Conservation (phyloP, 208 protist species). For the Polymyxa betae region DNA sequence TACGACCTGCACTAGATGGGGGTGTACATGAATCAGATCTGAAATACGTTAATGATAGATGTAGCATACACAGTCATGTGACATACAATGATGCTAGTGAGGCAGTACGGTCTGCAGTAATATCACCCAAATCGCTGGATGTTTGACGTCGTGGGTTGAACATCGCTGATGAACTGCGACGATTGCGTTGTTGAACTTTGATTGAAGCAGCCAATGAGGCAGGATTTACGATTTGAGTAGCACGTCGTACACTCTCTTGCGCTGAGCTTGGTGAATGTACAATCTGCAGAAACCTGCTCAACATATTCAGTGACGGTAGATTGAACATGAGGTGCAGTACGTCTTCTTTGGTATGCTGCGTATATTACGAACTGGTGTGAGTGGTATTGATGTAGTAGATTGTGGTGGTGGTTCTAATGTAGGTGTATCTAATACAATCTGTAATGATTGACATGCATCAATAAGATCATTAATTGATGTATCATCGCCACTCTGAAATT, state of each 20-base stretch:
- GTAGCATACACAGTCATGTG: too few relatives aligned
- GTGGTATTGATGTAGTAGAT: background rate
- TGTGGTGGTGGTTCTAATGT: background rate
- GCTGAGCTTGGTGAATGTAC: background rate
- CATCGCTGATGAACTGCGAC: background rate
- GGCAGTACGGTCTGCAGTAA: too few relatives aligned
- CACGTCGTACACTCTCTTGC: background rate
- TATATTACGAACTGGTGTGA: too few relatives aligned
- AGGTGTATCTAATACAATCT: constrained; percentile 4
- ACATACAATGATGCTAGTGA: too few relatives aligned
- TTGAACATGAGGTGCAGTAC: background rate
- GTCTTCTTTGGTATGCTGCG: too few relatives aligned
- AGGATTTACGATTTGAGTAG: background rate
- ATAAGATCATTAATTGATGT: background rate
- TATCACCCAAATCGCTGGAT: background rate
- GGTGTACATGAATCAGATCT: too few relatives aligned
- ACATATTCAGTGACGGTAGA: background rate
- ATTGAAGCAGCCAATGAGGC: background rate
- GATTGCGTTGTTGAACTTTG: background rate
- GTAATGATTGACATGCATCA: background rate
- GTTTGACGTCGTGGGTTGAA: background rate
- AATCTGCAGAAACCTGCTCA: background rate
- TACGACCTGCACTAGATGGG: too few relatives aligned
- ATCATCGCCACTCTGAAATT: background rate
- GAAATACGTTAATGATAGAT: too few relatives aligned